These are phyloP conservation scores for Taiwanofungus camphoratus DNA, from an alignment of 1,284 basidiomycete genomes.

Conservation along the genomic window DNA sequence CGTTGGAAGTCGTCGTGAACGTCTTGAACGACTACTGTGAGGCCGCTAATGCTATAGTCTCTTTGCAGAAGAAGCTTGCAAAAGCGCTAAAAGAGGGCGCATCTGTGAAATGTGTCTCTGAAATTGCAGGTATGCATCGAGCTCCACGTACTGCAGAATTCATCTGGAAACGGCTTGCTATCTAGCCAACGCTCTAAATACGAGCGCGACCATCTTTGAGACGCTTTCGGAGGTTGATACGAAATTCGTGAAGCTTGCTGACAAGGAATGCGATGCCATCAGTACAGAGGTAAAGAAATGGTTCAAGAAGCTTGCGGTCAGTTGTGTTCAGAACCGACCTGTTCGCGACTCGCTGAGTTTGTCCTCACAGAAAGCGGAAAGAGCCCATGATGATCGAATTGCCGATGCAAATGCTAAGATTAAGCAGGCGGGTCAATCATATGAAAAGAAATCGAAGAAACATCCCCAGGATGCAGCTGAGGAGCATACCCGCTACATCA, in stretches of 20 bases:
- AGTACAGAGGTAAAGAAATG: slow-evolving; percentile 72
- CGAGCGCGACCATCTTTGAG: slow-evolving; percentile 63
- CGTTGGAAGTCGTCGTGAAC: slow-evolving; percentile 60
- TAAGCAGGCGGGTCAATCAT: slow-evolving; percentile 67
- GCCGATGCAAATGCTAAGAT: slow-evolving; percentile 65
- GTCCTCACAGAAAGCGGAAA: slow-evolving; percentile 69
- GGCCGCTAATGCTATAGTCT: slow-evolving; percentile 52
- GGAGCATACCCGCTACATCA: slow-evolving; percentile 72
- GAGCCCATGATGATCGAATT: slow-evolving; percentile 65
- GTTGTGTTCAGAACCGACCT: slow-evolving; percentile 15
- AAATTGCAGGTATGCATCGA: slow-evolving; percentile 51
- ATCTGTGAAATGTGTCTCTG: slow-evolving; percentile 49
- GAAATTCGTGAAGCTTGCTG: slow-evolving; percentile 68
- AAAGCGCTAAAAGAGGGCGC: slow-evolving; percentile 65
- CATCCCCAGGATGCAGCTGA: slow-evolving; percentile 60
- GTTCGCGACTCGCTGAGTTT: background rate
- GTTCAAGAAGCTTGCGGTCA: slow-evolving; percentile 75
- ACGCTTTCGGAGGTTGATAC: slow-evolving; percentile 59
- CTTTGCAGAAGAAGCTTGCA: slow-evolving; percentile 67
- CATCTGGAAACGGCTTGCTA: background rate
- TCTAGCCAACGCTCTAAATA: slow-evolving; percentile 58
- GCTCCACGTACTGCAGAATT: background rate
- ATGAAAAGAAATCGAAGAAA: slow-evolving; percentile 77
- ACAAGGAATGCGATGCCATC: slow-evolving; percentile 64
- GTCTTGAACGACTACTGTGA: slow-evolving; percentile 71